These are phyloP conservation scores for Pistacia integerrima DNA, from an alignment of 345 rosid species.

Conservation along the genomic window DNA sequence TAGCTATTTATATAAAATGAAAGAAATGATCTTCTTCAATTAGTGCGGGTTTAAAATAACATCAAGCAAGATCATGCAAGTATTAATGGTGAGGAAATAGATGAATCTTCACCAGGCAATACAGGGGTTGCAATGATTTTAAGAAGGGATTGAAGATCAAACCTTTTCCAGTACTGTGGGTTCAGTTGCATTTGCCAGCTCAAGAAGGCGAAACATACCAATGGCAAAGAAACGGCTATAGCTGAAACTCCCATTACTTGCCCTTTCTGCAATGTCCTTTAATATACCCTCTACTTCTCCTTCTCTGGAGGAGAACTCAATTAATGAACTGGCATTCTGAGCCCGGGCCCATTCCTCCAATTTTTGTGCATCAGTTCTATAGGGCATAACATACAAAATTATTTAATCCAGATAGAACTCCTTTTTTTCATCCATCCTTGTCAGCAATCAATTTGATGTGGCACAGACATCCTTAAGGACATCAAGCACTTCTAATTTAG, in stretches of 20 bases:
- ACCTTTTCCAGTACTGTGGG: constrained; percentile 90
- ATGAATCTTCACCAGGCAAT: neutral
- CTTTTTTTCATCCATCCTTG: neutral
- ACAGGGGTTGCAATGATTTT: neutral
- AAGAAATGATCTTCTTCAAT: neutral
- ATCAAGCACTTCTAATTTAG: neutral
- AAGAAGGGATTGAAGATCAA: constrained; percentile 12
- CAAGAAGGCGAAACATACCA: constrained; percentile 95
- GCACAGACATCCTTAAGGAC: neutral
- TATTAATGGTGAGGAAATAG: neutral
- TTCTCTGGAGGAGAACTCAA: constrained; percentile 72
- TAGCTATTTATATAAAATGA: neutral
- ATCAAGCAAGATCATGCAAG: neutral
- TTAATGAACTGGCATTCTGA: constrained; percentile 67
- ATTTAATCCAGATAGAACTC: neutral
- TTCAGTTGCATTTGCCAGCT: constrained; percentile 86
- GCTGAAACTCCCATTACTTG: constrained; percentile 75
- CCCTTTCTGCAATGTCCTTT: constrained; percentile 84
- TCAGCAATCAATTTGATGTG: neutral
- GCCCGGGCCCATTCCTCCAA: constrained; percentile 90
- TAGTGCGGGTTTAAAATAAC: neutral
- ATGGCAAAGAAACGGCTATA: constrained; percentile 98
- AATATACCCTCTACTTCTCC: constrained; percentile 82
- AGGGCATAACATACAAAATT: constrained; percentile 10
- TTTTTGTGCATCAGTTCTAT: constrained; percentile 79